phyloP scores from a whole-genome alignment of 2,329 filamentous ascomycete species.

The Acrocalymma vagum region DNA sequence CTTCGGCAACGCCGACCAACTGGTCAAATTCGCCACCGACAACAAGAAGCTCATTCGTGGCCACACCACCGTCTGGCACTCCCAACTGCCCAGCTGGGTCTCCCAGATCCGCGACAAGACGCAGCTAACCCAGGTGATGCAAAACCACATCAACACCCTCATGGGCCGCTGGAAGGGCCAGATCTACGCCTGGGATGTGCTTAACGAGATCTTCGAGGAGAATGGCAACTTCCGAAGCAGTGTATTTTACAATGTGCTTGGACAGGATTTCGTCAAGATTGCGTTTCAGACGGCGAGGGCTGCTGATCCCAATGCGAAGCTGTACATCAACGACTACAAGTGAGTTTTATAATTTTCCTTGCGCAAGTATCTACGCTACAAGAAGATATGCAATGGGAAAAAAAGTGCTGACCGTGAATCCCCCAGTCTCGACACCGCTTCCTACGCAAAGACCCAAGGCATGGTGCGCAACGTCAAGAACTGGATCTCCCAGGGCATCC shows the following conservation, averaged over 20 bases:
- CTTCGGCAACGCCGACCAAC: slow-evolving; percentile 65
- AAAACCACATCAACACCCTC: slow-evolving; percentile 68
- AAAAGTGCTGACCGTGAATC: slow-evolving; percentile 15
- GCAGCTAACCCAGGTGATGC: slow-evolving; percentile 64
- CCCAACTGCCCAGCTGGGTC: slow-evolving; percentile 64
- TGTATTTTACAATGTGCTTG: slow-evolving; percentile 74
- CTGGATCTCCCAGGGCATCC: slow-evolving; percentile 69
- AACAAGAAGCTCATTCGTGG: slow-evolving; percentile 70
- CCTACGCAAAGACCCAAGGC: slow-evolving; percentile 65
- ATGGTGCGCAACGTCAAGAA: slow-evolving; percentile 70
- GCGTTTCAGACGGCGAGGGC: slow-evolving; percentile 74
- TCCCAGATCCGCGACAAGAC: slow-evolving; percentile 61
- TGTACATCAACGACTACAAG: slow-evolving; percentile 79
- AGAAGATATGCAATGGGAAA: too few relatives aligned
- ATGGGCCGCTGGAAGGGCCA: slow-evolving; percentile 70
- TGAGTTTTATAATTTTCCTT: slow-evolving; percentile 25
- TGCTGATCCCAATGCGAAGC: slow-evolving; percentile 72
- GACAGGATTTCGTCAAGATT: slow-evolving; percentile 75
- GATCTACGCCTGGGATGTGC: slow-evolving; percentile 70
- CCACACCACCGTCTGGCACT: slow-evolving; percentile 73
- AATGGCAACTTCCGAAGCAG: slow-evolving; percentile 66
- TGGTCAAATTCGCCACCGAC: slow-evolving; percentile 64
- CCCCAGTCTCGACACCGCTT: slow-evolving; percentile 70
- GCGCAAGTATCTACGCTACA: background rate
- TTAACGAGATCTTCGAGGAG: slow-evolving; percentile 72